Evolutionary conservation across 306 rosid species (phyloP).

Genomic region (Benincasa hispida): DNA sequence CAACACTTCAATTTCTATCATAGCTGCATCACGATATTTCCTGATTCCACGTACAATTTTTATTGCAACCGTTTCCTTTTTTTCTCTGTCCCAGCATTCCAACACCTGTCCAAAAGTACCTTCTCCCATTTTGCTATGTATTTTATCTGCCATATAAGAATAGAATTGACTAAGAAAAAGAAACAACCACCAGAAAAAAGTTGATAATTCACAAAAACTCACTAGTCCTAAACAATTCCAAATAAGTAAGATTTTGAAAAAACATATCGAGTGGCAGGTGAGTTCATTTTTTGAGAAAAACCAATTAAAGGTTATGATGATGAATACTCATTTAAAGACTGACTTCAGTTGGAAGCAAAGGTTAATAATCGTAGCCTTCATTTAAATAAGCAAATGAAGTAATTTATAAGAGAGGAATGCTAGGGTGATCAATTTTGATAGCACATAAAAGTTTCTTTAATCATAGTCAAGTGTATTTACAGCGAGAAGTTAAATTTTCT

Average conservation of each 20-base stretch:
- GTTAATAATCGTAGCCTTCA: too few species aligned
- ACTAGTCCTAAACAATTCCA: background rate
- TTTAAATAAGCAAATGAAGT: background rate
- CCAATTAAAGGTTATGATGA: background rate
- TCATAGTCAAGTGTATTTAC: conserved; percentile 75
- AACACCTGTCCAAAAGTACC: conserved; percentile 97
- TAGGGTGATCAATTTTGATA: background rate
- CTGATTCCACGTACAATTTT: conserved; percentile 85
- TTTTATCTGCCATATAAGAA: conserved; percentile 46
- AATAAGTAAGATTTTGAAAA: background rate
- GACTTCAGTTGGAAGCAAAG: background rate
- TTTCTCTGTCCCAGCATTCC: conserved; percentile 95
- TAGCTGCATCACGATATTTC: conserved; percentile 92
- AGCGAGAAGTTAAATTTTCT: conserved; percentile 98
- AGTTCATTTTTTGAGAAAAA: background rate
- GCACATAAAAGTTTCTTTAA: conserved; percentile 20
- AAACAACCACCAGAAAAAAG: background rate
- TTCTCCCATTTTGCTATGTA: conserved; percentile 90
- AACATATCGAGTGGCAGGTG: background rate
- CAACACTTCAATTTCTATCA: conserved; percentile 90
- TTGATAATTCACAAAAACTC: background rate
- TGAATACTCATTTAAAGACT: background rate
- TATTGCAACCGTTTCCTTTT: conserved; percentile 84
- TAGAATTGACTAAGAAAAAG: background rate
- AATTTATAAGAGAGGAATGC: background rate